Conservation (phyloP, 2,329 filamentous ascomycete genomes). For the Xylaria hypoxylon region DNA sequence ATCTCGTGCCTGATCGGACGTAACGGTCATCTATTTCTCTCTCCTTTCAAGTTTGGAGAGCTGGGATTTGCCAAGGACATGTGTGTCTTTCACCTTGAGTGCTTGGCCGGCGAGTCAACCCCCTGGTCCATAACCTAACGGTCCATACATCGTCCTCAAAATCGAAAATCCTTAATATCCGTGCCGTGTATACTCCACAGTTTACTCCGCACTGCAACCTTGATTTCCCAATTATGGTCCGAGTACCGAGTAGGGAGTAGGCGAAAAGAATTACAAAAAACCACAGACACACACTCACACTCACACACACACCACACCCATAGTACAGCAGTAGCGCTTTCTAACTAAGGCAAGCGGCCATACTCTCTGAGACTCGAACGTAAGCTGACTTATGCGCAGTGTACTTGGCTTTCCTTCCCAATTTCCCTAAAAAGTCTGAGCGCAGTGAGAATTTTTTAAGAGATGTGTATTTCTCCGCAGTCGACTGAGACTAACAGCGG, state of each 20-base stretch:
- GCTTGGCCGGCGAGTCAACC: conserved; percentile 10
- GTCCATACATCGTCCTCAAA: conserved; percentile 18
- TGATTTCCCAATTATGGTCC: conserved; percentile 30
- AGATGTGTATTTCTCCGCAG: conserved; percentile 33
- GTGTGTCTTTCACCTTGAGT: conserved; percentile 23
- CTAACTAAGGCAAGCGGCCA: conserved; percentile 10
- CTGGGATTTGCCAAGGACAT: conserved; percentile 31
- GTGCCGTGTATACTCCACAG: conserved; percentile 41
- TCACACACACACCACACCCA: too few relatives aligned
- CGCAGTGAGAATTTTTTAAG: conserved; percentile 16
- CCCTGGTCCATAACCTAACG: conserved; percentile 15
- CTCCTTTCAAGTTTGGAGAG: conserved; percentile 17
- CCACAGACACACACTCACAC: too few relatives aligned
- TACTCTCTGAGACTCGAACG: conserved; percentile 17
- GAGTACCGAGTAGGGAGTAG: too few relatives aligned
- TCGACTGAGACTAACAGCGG: conserved; percentile 21
- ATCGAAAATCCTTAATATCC: conserved; percentile 35
- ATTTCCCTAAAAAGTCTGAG: conserved; percentile 21
- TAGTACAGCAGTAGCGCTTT: conserved; percentile 6
- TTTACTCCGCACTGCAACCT: conserved; percentile 40
- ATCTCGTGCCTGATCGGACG: conserved; percentile 40
- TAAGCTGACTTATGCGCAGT: conserved; percentile 22
- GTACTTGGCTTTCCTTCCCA: background rate
- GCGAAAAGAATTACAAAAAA: conserved; percentile 30
- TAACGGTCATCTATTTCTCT: conserved; percentile 38